phyloP scores from a whole-genome alignment of 495 filamentous ascomycete species.

The Pyronema domesticum region DNA sequence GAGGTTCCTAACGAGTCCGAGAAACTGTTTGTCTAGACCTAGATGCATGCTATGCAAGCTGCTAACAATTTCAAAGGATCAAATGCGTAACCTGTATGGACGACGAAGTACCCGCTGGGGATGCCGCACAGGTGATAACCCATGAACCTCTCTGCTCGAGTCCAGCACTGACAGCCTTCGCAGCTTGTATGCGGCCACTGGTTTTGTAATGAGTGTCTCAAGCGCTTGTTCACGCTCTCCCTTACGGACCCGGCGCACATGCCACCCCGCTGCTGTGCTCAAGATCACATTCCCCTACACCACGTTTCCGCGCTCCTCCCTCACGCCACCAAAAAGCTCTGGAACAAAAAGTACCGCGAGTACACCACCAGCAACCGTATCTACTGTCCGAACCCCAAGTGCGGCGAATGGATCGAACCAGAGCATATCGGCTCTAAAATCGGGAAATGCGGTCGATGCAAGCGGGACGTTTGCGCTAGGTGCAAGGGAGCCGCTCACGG shows the following conservation, averaged over 20 bases:
- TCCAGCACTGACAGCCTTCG: background rate
- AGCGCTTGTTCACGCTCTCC: constrained; percentile 51
- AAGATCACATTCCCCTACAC: constrained; percentile 51
- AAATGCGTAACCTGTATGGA: constrained; percentile 53
- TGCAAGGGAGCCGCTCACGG: constrained; percentile 62
- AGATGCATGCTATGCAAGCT: background rate
- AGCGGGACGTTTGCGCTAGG: constrained; percentile 50
- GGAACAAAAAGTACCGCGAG: constrained; percentile 61
- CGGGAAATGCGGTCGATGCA: constrained; percentile 48
- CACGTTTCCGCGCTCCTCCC: constrained; percentile 61
- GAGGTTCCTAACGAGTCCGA: constrained; percentile 16
- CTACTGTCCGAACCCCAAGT: constrained; percentile 52
- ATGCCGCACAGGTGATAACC: constrained; percentile 35
- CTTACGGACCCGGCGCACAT: constrained; percentile 58
- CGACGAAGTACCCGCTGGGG: constrained; percentile 38
- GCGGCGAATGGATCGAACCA: constrained; percentile 60
- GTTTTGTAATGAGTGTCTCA: constrained; percentile 60
- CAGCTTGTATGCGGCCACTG: constrained; percentile 51
- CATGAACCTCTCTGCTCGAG: background rate
- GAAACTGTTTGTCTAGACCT: constrained; percentile 14
- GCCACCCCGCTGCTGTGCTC: constrained; percentile 61
- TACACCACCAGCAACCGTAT: constrained; percentile 54
- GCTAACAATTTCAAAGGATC: constrained; percentile 29
- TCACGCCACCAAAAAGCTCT: constrained; percentile 49
- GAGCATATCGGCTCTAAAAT: constrained; percentile 40